Evolutionary conservation across 495 filamentous ascomycete genomes (phyloP).

Genomic region (Penicillium waksmanii): DNA sequence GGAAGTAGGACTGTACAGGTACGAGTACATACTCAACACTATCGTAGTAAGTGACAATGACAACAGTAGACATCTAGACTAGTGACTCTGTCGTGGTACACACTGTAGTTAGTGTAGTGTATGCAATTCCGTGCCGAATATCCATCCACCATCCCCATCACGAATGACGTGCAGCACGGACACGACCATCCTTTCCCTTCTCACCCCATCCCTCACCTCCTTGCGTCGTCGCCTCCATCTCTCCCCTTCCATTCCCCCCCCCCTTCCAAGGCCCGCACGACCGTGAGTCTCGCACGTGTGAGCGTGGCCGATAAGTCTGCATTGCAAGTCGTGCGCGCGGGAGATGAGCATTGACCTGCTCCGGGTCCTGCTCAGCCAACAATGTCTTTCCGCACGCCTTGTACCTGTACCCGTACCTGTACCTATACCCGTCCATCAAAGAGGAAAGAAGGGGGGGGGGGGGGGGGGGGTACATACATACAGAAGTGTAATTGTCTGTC

Average conservation of each 20-base stretch:
- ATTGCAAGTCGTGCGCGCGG: not conserved
- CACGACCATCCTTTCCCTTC: constrained; percentile 5
- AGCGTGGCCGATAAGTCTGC: not conserved
- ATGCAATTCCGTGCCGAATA: not conserved
- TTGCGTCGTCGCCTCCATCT: constrained; percentile 7
- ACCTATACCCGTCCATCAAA: too few species aligned
- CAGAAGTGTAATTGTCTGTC: too few species aligned
- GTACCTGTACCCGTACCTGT: too few species aligned
- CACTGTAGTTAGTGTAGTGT: not conserved
- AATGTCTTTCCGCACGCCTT: not conserved
- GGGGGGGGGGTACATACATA: too few species aligned
- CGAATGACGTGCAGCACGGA: constrained; percentile 12
- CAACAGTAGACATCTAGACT: too few species aligned
- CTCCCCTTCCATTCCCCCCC: not conserved
- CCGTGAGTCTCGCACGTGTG: constrained; percentile 11
- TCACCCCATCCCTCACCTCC: not conserved
- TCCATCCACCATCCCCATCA: not conserved
- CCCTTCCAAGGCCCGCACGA: too few species aligned
- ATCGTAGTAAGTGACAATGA: too few species aligned
- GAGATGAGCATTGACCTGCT: not conserved
- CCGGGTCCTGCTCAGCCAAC: too few species aligned
- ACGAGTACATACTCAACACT: too few species aligned
- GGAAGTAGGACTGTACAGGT: not conserved
- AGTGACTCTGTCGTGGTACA: not conserved
- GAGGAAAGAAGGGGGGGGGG: too few species aligned